Base-by-base conservation (phyloP, 2,329 filamentous ascomycete species). In the Colletotrichum caudatum region DNA sequence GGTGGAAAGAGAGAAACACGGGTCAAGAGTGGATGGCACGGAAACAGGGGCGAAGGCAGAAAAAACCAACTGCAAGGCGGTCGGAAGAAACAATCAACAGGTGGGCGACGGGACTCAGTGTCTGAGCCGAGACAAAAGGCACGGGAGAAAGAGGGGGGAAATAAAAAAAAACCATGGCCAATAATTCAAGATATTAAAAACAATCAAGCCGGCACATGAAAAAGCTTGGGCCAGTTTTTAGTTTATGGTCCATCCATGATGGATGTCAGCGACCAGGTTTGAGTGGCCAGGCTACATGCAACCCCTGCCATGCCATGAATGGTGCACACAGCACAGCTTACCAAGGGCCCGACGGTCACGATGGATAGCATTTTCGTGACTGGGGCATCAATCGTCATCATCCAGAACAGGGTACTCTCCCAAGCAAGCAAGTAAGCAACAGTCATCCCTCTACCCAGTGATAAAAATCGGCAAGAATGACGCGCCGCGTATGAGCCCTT, bases 21-120 rank as follows among this genome's bases (percentile, higher is more conserved):
- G n/a, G 33, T n/a, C 5, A 12, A 20, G 14, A 23, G 65, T 20
- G 18, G 39, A 57, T 64, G 50, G 50, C 39, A 68, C 48, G 59
- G 23, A 56, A 64, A 53, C 66, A 62, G 66, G 35, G 67, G 50
- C 50, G 57, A 67, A 59, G 56, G 57, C 60, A 60, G 66, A 60
- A 64, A 14, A 2, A 58, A 60, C 54, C 39, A 58, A 60, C 54
- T 48, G 41, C 11, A 57, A 57, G 20, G 58, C 59, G 60, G 59
- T 51, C 39, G 48, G 58, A 44, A 57, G 64, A 64, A 64, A 70
- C 70, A 66, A 72, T 66, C 44, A 23, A 20, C 29, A 29, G 23
- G 9, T 18, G 54, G 39, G 37, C 58, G 48, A 35, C 33, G 26
- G n/a, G 37, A 65, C n/a, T 37, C 65, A 41, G 54, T 39, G 33